Base-by-base conservation (phyloP, 73 alveolate species). In the Diophrys appendiculata region DNA sequence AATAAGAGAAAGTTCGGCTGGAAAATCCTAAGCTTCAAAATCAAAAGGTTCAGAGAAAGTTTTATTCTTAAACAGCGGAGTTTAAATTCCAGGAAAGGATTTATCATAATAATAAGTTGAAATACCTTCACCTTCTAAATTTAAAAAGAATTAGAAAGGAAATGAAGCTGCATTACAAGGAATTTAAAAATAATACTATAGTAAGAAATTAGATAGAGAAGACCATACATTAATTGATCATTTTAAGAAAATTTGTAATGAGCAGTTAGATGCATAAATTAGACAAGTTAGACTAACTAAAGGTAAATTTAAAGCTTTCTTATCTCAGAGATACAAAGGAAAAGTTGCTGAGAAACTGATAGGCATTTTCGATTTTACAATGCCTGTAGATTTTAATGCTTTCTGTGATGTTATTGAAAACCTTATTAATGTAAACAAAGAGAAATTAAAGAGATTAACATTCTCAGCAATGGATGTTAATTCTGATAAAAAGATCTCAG, bases 331-430 rank as follows among this genome's bases (percentile, higher is more conserved):
- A 25, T 67, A 67, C 53, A 67, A 67, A 67, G 75, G 75, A 14
- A 67, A 28, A 3, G 24, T 67, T 24, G 75, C 53, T 25, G 75
- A 67, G 53, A 67, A 67, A 54, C 2, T 67, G 18, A 23, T 67
- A 2, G 26, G 31, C 11, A 5, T 29, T 3, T 67, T 67, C 54
- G 75, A 67, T 28, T 25, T 67, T 31, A 25, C 75, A 67, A 67
- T 67, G 3, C 75, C 75, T 30, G 24, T 70, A 22, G 78, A 70
- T 30, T 70, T 31, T 27, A 22, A 11, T 22, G 2, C 68, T 14
- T 70, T 33, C 78, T 70, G 68, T 32, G 78, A 70, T 27, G 33
- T 30, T 24, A 8, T 70, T 29, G 78, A 70, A 67, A 28, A 70
- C 68, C 13, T 70, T 14, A 5, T 70, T 8, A 70, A 70, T 53